Evolutionary conservation across 495 filamentous ascomycete genomes (phyloP), one percentile per base, ranked within the genome.

Genomic region (Podospora fimiseda): DNA sequence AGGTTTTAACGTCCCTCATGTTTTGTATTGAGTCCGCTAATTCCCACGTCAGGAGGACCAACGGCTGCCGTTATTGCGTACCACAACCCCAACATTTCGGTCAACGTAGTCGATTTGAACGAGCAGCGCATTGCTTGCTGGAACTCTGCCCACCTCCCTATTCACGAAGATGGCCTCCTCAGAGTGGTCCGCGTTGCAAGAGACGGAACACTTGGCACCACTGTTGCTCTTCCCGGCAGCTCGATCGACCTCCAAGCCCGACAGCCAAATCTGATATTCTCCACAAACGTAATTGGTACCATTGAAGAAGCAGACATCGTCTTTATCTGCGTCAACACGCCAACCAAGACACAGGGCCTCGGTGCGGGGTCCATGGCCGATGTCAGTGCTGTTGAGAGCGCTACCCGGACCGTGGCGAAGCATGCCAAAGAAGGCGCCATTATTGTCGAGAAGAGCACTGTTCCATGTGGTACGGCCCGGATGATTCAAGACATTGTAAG

Each of bases 401-500:
- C 84, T 0, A 78, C 80, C 7, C 70, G 79, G 38, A 80, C 79
- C 22, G 83, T 92, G 27, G 89, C 88, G 0, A 68, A 76, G 43
- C 70, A 84, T 47, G 82, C 88, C 9, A 79, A 74, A 42, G 65
- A 74, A 5, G 85, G 85, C 18, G 81, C 85, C 39, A 88, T 92
- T 51, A 74, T 94, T 16, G 88, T 92, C 1, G 89, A 92, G 70
- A 92, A 92, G 69, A 85, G 80, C 41, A 94, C 89, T 0, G 89
- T 94, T 22, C 89, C 89, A 4, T 89, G 85, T 58, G 74, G 85
- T 16, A 94, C 89, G 4, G 84, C 88, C 0, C 75, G 88, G 36
- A 75, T 81, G 23, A 78, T 94, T 18, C 76, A 80, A 44, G 77
- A 84, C 46, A 87, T 83, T 51, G 81, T 84, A 61, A 74, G 77